Evolutionary conservation across 352 stramenopile genomes (phyloP).

Genomic region (Phytophthora gonapodyides): DNA sequence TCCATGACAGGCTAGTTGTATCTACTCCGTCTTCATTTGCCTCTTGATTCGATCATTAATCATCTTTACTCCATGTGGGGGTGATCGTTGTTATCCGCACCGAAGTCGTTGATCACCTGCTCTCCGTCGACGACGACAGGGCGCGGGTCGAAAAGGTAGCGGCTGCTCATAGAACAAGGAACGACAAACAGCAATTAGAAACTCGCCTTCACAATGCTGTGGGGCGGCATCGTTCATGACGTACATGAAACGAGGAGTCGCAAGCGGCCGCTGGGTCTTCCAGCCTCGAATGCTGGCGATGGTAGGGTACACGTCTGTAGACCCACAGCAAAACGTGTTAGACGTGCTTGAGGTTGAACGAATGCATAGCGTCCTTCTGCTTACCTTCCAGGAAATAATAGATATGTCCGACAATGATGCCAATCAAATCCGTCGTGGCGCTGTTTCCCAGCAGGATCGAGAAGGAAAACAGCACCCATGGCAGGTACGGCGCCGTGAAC

Average conservation of each 20-base stretch:
- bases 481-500: slow-evolving; percentile 98
- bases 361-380: slow-evolving; percentile 1
- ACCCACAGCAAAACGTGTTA: slow-evolving; percentile 19
- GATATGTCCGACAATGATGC: slow-evolving; percentile 98
- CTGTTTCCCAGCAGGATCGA: slow-evolving; percentile 95
- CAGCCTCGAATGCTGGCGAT: slow-evolving; percentile 96
- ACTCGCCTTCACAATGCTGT: neutral
- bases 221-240: slow-evolving; percentile 19
- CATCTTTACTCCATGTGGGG: slow-evolving; percentile 60
- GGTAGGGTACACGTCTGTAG: slow-evolving; percentile 96
- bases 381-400: slow-evolving; percentile 99
- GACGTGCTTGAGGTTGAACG: neutral
- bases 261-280: slow-evolving; percentile 91
- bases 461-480: slow-evolving; percentile 98
- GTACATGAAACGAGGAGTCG: slow-evolving; percentile 92
- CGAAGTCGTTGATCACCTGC: slow-evolving; percentile 69
- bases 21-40: slow-evolving; percentile 6
- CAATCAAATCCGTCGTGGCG: slow-evolving; percentile 97
- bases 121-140: slow-evolving; percentile 49
- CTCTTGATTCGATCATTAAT: slow-evolving; percentile 20
- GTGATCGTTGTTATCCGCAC: slow-evolving; percentile 43
- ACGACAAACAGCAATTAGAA: slow-evolving; percentile 9
- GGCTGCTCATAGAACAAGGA: slow-evolving; percentile 34
- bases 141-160: slow-evolving; percentile 66
- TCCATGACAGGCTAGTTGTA: slow-evolving; percentile 4